Evolutionary conservation across 2,329 filamentous ascomycete species (phyloP).

Genomic region (Fusarium anguioides): DNA sequence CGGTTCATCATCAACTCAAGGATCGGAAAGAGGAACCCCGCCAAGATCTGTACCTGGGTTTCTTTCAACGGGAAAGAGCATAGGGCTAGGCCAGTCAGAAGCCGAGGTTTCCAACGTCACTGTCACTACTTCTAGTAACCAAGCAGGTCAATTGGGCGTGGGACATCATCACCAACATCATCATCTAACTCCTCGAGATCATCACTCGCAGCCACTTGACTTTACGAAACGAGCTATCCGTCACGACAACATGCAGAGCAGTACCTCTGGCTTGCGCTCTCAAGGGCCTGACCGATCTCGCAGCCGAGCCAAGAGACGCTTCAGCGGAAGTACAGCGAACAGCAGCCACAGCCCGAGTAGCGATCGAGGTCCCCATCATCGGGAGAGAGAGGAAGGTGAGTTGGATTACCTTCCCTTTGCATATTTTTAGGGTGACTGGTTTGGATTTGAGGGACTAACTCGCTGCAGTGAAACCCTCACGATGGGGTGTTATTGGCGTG

Average conservation of each 20-base stretch:
- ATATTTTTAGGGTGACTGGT: background rate
- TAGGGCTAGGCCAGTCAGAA: slow-evolving; percentile 60
- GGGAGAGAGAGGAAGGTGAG: slow-evolving; percentile 68
- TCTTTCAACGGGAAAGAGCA: slow-evolving; percentile 59
- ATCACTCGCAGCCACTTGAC: slow-evolving; percentile 56
- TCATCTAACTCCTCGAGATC: slow-evolving; percentile 59
- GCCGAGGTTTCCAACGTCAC: slow-evolving; percentile 63
- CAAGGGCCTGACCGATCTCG: slow-evolving; percentile 67
- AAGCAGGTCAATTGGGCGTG: slow-evolving; percentile 54
- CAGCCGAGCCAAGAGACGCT: slow-evolving; percentile 77
- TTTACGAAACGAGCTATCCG: slow-evolving; percentile 58
- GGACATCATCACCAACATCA: slow-evolving; percentile 54
- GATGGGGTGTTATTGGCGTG: slow-evolving; percentile 82
- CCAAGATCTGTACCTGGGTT: slow-evolving; percentile 59
- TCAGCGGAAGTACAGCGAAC: slow-evolving; percentile 83
- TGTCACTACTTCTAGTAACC: slow-evolving; percentile 62
- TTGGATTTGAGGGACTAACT: slow-evolving; percentile 43
- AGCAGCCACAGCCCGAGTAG: slow-evolving; percentile 85
- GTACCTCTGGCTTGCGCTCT: slow-evolving; percentile 52
- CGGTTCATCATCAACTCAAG: slow-evolving; percentile 63
- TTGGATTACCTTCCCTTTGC: slow-evolving; percentile 9
- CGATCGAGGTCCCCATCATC: slow-evolving; percentile 67
- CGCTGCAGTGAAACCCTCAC: slow-evolving; percentile 63
- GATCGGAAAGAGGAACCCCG: slow-evolving; percentile 60
- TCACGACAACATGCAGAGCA: slow-evolving; percentile 50